A percentile compares a stretch with the other conserved stretches of the same genome.
These are phyloP conservation scores for Austroboletus rostrupii DNA, from an alignment of 1,284 basidiomycete species.

Conservation along the genomic window DNA sequence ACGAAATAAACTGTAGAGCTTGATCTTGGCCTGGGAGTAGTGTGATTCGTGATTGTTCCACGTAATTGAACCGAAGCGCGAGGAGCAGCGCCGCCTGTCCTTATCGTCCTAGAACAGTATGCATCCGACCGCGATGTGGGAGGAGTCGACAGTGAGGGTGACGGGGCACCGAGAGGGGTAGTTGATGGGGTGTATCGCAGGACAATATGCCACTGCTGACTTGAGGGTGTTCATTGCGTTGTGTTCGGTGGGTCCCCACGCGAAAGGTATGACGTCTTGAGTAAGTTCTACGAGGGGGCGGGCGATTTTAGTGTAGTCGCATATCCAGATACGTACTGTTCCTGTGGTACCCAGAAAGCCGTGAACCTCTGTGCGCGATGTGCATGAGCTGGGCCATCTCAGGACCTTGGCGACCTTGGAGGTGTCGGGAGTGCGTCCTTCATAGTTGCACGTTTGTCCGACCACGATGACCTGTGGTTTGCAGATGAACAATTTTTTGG, in stretches of 20 bases:
- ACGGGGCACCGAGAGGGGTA: constrained; percentile 27
- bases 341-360: constrained; percentile 30
- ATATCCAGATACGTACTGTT: constrained; percentile 24
- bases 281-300: constrained; percentile 6
- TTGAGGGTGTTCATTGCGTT: constrained; percentile 29
- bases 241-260: neutral
- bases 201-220: constrained; percentile 7
- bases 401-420: constrained; percentile 3
- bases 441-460: constrained; percentile 13
- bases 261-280: neutral
- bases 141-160: constrained; percentile 36
- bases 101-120: constrained; percentile 30
- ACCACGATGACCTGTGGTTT: constrained; percentile 10
- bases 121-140: constrained; percentile 31
- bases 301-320: constrained; percentile 7
- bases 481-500: constrained; percentile 14
- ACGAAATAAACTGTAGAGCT: constrained; percentile 38
- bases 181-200: constrained; percentile 31
- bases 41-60: constrained; percentile 33
- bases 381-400: constrained; percentile 1
- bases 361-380: constrained; percentile 17
- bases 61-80: constrained; percentile 34
- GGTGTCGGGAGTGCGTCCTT: constrained; percentile 5
- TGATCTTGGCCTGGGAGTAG: constrained; percentile 41
- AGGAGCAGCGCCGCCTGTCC: constrained; percentile 14